phyloP scores from a whole-genome alignment of 345 rosid species.

The Hibiscus tridactylites region DNA sequence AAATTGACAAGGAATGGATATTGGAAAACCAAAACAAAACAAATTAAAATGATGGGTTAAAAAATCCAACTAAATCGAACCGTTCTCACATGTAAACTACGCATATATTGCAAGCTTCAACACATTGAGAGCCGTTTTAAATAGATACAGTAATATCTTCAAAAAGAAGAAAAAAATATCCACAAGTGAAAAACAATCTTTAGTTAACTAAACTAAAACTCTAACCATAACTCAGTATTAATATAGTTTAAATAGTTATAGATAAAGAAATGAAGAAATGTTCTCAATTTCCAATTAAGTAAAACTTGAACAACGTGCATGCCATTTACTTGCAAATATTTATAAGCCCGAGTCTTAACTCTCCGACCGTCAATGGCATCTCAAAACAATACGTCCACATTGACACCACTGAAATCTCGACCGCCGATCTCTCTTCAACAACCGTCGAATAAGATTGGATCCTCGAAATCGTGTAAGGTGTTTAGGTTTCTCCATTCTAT shows the following conservation, averaged over 20 bases:
- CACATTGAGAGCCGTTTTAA: no score
- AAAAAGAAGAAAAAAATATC: not conserved
- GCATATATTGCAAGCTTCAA: no score
- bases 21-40: no score
- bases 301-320: not conserved
- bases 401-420: not conserved
- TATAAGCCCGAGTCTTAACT: not conserved
- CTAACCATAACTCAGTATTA: not conserved
- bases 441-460: conserved; percentile 33
- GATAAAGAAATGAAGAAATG: not conserved
- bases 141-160: no score
- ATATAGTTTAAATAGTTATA: not conserved
- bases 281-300: not conserved
- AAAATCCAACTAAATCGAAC: no score
- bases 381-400: not conserved
- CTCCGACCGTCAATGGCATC: not conserved
- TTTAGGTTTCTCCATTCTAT: conserved; percentile 47
- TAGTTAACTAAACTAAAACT: not conserved
- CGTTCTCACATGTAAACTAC: no score
- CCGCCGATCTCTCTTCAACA: conserved; percentile 36
- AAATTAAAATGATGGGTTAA: no score
- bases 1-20: no score
- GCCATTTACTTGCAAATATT: not conserved
- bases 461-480: conserved; percentile 32
- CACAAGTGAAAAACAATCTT: not conserved